phyloP scores from a whole-genome alignment of 108 stramenopile species.

The Conticribra guillardii region DNA sequence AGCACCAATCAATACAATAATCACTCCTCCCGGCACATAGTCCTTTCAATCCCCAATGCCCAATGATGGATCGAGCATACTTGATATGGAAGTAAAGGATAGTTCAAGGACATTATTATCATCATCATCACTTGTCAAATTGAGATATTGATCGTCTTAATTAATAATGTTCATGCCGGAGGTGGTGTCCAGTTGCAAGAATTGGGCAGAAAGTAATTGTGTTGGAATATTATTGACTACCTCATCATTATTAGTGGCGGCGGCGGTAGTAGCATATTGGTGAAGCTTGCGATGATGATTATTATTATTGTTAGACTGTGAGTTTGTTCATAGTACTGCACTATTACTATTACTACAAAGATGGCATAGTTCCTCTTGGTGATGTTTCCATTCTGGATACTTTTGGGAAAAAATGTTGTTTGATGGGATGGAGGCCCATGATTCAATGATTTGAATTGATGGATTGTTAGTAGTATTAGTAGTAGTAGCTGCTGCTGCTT shows the following conservation, averaged over 20 bases:
- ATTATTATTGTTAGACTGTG: background rate
- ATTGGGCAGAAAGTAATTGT: conserved; percentile 44
- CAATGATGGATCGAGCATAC: background rate
- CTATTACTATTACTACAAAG: background rate
- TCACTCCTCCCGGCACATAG: background rate
- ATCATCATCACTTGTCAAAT: conserved; percentile 6
- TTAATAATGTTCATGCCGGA: conserved; percentile 49
- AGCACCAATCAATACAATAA: background rate
- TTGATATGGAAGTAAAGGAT: background rate
- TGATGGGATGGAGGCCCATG: conserved; percentile 41
- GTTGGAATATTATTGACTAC: no score
- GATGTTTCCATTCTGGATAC: conserved; percentile 34
- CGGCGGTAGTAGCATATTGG: no score
- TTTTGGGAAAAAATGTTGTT: conserved; percentile 38
- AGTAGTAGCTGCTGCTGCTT: background rate
- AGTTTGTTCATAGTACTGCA: background rate
- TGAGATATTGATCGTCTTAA: conserved; percentile 45
- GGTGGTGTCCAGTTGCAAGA: conserved; percentile 46
- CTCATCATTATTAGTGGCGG: no score
- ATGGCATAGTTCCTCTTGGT: conserved; percentile 41
- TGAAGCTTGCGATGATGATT: background rate
- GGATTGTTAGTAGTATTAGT: background rate
- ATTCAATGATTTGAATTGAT: background rate
- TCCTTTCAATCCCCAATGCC: background rate
- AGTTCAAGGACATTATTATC: background rate